A percentile compares a stretch with the other conserved stretches of the same genome.
These are phyloP conservation scores for Fusarium tjaetaba DNA, from an alignment of 2,329 filamentous ascomycete genomes.

Conservation along the genomic window DNA sequence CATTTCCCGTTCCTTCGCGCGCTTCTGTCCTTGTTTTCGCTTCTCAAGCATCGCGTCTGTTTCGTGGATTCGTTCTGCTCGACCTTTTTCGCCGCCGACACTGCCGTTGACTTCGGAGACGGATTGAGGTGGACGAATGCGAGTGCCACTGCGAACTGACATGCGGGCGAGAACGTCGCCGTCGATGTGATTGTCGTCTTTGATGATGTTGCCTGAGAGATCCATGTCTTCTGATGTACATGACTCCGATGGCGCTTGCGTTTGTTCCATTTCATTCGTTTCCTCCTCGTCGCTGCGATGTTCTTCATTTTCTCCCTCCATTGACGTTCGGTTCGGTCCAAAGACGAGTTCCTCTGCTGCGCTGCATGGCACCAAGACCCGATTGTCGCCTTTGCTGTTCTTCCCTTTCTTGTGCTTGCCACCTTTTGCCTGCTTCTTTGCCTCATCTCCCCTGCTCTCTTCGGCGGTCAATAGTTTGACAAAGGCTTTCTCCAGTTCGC, in stretches of 20 bases:
- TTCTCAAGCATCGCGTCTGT: constrained; percentile 61
- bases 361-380: constrained; percentile 17
- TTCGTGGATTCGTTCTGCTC: constrained; percentile 62
- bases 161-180: constrained; percentile 51
- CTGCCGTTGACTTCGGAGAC: constrained; percentile 65
- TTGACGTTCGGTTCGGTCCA: neutral
- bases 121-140: constrained; percentile 49
- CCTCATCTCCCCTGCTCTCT: neutral
- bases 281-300: neutral
- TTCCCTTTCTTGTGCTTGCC: constrained; percentile 53
- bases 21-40: constrained; percentile 58
- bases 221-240: neutral
- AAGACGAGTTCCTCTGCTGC: constrained; percentile 28
- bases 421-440: constrained; percentile 45
- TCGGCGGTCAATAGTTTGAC: constrained; percentile 46
- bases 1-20: constrained; percentile 62
- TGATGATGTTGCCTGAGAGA: neutral
- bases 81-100: constrained; percentile 64
- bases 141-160: constrained; percentile 51
- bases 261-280: neutral
- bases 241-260: neutral
- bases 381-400: constrained; percentile 48
- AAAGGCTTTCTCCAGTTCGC: constrained; percentile 62
- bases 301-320: neutral
- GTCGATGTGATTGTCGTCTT: constrained; percentile 47